phyloP scores from a whole-genome alignment of 805 yeast genomes.

The Wickerhamiella allomyrinae region DNA sequence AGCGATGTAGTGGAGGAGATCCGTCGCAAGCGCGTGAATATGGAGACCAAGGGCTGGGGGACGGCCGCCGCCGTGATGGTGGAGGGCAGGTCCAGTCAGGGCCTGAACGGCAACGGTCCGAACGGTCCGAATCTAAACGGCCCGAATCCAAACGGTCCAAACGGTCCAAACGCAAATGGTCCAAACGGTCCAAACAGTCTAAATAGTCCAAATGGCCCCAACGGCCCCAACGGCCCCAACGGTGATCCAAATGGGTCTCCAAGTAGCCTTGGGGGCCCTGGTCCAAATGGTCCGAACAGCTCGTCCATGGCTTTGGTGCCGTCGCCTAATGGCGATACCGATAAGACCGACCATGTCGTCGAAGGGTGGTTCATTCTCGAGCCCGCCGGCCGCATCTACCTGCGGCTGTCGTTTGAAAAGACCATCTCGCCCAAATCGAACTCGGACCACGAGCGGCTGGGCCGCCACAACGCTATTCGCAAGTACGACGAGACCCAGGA shows the following conservation, averaged over 20 bases:
- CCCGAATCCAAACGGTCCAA: too few species aligned
- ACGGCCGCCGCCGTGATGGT: constrained; percentile 38
- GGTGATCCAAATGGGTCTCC: not conserved
- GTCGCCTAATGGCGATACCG: not conserved
- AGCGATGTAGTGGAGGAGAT: constrained; percentile 90
- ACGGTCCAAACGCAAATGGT: constrained; percentile 1
- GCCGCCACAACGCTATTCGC: constrained; percentile 96
- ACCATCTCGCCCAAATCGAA: constrained; percentile 33
- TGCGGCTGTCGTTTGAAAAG: constrained; percentile 70
- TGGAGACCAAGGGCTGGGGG: constrained; percentile 54
- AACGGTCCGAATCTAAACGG: not conserved
- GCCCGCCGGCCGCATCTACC: constrained; percentile 81
- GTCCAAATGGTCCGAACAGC: too few species aligned
- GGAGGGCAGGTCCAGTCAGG: constrained; percentile 23
- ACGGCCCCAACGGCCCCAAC: constrained; percentile 1
- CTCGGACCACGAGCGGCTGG: constrained; percentile 39
- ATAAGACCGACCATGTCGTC: constrained; percentile 21
- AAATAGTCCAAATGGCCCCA: not conserved
- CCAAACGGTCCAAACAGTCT: not conserved
- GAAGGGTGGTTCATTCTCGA: constrained; percentile 84
- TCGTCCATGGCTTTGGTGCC: not conserved
- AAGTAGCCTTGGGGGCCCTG: not conserved
- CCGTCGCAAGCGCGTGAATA: constrained; percentile 73
- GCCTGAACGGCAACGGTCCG: constrained; percentile 17
- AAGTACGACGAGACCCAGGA: constrained; percentile 74